Conservation (phyloP, 805 yeast species). For the Torulaspora franciscae region DNA sequence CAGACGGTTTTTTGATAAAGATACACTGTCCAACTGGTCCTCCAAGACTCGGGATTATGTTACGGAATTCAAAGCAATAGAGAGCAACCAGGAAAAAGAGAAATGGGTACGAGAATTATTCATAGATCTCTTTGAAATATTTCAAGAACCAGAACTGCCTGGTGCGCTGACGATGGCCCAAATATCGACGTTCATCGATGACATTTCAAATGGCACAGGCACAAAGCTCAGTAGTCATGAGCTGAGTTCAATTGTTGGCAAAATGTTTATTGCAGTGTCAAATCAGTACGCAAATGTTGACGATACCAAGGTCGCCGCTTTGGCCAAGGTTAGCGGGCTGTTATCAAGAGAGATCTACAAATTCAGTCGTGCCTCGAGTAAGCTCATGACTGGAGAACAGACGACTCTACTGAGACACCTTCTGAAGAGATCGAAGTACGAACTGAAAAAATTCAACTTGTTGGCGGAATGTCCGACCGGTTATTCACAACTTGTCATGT, state of each 20-base stretch:
- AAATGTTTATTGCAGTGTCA: constrained; percentile 22
- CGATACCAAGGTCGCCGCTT: constrained; percentile 20
- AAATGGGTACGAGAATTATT: constrained; percentile 25
- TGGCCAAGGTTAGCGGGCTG: constrained; percentile 12
- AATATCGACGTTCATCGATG: constrained; percentile 13
- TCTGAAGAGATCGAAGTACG: constrained; percentile 33
- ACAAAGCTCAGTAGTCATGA: constrained; percentile 9
- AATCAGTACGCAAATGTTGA: constrained; percentile 14
- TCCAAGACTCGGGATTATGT: constrained; percentile 11
- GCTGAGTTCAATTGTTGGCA: constrained; percentile 20
- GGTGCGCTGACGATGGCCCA: constrained; percentile 10
- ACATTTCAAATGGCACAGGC: constrained; percentile 6
- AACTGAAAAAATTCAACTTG: constrained; percentile 55
- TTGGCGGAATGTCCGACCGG: constrained; percentile 77
- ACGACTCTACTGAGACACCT: constrained; percentile 24
- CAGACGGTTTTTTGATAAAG: constrained; percentile 14
- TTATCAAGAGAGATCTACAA: constrained; percentile 24
- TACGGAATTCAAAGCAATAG: constrained; percentile 11
- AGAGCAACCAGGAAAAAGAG: constrained; percentile 16
- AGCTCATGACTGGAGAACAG: constrained; percentile 26
- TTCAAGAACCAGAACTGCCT: constrained; percentile 13
- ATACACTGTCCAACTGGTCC: constrained; percentile 16
- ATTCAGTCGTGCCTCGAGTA: constrained; percentile 32
- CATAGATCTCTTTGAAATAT: constrained; percentile 16
- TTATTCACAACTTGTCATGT: constrained; percentile 56